These are phyloP conservation scores for Xylaria sp. DNA, from an alignment of 2,329 filamentous ascomycete genomes.

Conservation along the genomic window DNA sequence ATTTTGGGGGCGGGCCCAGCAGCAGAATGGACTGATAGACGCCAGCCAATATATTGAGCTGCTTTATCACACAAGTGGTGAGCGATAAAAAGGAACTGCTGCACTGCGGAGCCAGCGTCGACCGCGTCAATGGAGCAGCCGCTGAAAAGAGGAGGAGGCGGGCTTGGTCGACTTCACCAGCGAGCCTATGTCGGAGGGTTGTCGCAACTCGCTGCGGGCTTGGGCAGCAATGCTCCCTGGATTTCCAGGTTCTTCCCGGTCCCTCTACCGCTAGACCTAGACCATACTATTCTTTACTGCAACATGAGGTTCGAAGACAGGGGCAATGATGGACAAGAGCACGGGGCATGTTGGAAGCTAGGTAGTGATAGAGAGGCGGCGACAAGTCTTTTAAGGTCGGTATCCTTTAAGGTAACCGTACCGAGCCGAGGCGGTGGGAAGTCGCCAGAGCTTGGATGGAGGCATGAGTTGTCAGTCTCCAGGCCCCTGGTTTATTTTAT, in stretches of 20 bases:
- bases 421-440: constrained; percentile 37
- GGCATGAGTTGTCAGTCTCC: constrained; percentile 37
- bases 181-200: constrained; percentile 45
- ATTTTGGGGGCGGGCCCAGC: constrained; percentile 35
- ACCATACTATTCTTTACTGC: constrained; percentile 34
- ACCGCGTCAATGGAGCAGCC: constrained; percentile 23
- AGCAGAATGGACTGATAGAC: constrained; percentile 30
- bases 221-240: constrained; percentile 48
- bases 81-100: constrained; percentile 24
- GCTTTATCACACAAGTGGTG: constrained; percentile 16
- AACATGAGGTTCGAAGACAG: constrained; percentile 37
- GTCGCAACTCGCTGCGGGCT: constrained; percentile 44
- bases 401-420: constrained; percentile 26
- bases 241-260: constrained; percentile 44
- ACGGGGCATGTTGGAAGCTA: constrained; percentile 31
- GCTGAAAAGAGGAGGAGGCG: constrained; percentile 33
- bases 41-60: constrained; percentile 25
- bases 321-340: constrained; percentile 37
- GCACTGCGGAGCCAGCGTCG: constrained; percentile 23
- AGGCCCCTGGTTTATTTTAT: constrained; percentile 30
- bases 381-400: constrained; percentile 32
- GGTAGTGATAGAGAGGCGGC: constrained; percentile 21
- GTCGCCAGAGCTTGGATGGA: constrained; percentile 31
- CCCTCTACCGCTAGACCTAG: constrained; percentile 20
- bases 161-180: constrained; percentile 35